Evolutionary conservation across 2,329 filamentous ascomycete species (phyloP), one percentile per base, ranked within the genome.

Genomic region (Orbilia ellipsospora): DNA sequence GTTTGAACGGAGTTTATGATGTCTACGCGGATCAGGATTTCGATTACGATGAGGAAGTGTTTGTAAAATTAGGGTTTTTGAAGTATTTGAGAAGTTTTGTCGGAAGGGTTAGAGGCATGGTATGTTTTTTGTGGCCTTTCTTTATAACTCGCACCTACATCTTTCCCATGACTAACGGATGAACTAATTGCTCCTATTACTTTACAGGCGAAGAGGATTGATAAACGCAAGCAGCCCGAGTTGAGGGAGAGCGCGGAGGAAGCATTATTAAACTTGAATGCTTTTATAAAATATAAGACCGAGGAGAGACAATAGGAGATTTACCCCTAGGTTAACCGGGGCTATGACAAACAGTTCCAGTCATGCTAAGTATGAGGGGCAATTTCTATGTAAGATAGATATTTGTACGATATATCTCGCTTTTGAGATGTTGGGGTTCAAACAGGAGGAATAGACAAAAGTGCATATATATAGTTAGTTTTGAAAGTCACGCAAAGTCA

Each of bases 201-300:
- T 10, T 6, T 10, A 36, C 40, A 80, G 79, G 73, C 78, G 16
- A 90, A 89, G 84, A 82, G 82, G 0, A 85, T 91, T 40, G 88
- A 91, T 79, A 90, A 88, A 84, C 84, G 87, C 64, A 84, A 84
- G 23, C 83, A 84, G 59, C 79, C 82, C 0, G 89, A 90, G 82
- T 80, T 91, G 79, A 84, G 89, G 62, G 81, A 82, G 6, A 84
- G 88, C 64, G 86, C 87, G 0, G 89, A 91, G 76, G 89, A 91
- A 81, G 87, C 83, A 0, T 82, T 86, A 1, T 78, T 89, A 79
- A 91, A 91, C 79, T 81, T 91, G 77, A 82, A 80, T 31, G 84
- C 88, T 63, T 91, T 91, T 80, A 83, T 91, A 77, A 82, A 85
- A 70, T 91, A 91, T 80, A 91, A 91, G 83, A 86, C 85, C 82